Conservation (phyloP, 768 basidiomycete species). For the Tubosaeta brunneosetosa region DNA sequence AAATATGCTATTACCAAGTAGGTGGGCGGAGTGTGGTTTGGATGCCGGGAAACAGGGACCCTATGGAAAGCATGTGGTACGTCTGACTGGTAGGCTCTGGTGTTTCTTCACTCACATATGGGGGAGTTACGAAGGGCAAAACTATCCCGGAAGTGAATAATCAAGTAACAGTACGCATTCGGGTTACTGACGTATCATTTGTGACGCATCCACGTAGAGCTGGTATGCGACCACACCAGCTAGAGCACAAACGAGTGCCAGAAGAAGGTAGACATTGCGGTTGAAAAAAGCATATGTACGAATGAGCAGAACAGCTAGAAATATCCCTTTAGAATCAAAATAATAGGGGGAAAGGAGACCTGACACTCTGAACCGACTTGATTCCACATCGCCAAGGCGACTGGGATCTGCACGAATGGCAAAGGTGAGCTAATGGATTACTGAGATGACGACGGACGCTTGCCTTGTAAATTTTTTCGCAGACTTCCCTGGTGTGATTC, state of each 20-base stretch:
- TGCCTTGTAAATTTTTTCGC: constrained; percentile 68
- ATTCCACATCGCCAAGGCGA: constrained; percentile 82
- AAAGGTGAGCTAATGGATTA: not conserved
- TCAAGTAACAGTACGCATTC: not conserved
- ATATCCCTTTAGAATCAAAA: constrained; percentile 7
- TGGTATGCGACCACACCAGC: constrained; percentile 77
- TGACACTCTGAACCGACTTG: constrained; percentile 78
- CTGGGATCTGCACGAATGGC: constrained; percentile 54
- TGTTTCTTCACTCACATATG: constrained; percentile 41
- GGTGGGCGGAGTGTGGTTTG: constrained; percentile 77
- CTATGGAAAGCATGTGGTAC: constrained; percentile 29
- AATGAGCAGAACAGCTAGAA: constrained; percentile 68
- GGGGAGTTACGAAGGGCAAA: constrained; percentile 60
- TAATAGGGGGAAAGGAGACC: constrained; percentile 12
- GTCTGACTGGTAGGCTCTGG: not conserved
- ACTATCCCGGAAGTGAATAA: constrained; percentile 36
- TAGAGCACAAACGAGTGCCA: constrained; percentile 59
- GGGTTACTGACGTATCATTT: constrained; percentile 61
- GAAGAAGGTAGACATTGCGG: constrained; percentile 63
- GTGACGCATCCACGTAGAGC: constrained; percentile 70
- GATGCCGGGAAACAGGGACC: constrained; percentile 81
- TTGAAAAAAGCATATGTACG: constrained; percentile 86
- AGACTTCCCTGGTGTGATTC: constrained; percentile 60
- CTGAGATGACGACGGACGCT: constrained; percentile 5
- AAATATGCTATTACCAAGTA: constrained; percentile 51